Evolutionary conservation across 345 rosid species (phyloP), one percentile per base, ranked within the genome.

Genomic region (Cardiospermum halicacabum): DNA sequence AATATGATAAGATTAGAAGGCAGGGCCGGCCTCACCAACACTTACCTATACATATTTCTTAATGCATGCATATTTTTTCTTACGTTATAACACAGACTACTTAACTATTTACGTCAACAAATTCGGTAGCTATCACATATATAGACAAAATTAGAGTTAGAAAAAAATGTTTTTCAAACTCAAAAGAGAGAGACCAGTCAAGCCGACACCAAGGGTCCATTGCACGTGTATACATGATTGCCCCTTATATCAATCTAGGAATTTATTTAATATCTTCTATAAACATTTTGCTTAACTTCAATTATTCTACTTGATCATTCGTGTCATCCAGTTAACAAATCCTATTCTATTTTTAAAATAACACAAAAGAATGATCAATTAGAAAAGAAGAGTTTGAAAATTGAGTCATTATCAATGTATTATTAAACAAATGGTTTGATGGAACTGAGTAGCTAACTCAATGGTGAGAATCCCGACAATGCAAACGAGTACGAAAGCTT

Each of bases 181-280:
- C n/a, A n/a, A n/a, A n/a, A n/a, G n/a, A n/a, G n/a, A n/a, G n/a
- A 27, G 88, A 78, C 86, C 68, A 60, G 91, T 83, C 91, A 86
- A 83, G 70, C 85, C 82, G 86, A 83, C 91, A 83, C 60, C 56
- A 22, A 56, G 86, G 88, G 86, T 69, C 91, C 85, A 58, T 71
- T 62, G 75, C 84, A 81, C 88, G 86, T 81, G 85, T 72, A 55
- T 72, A 54, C 27, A 65, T 74, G 69, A 78, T 79, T 70, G 65
- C 70, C 68, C 70, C 68, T 56, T 31, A 56, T 69, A 12, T 40
- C 15, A n/a, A 75, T 69, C 67, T 56, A 68, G 43, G 66, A 56
- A n/a, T 43, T 64, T 56, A 2, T 26, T 48, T 47, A 30, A 27
- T 47, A 56, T 59, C 75, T 70, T 32, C 67, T 70, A 39, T 40